These are phyloP conservation scores for Hibiscus trionum DNA, from an alignment of 345 rosid species.

Conservation along the genomic window DNA sequence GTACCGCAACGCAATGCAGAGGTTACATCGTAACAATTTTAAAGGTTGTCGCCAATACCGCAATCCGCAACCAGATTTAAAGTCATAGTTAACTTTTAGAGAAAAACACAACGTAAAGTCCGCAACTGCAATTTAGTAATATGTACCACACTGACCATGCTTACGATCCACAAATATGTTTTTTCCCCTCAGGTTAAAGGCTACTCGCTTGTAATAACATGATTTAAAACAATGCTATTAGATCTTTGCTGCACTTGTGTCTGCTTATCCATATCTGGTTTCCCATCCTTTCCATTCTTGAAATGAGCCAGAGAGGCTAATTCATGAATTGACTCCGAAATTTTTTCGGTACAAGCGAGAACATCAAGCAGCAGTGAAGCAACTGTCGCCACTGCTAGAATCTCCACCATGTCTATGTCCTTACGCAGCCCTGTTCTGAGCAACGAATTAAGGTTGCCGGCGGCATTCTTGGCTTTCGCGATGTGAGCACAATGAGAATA, in stretches of 20 bases:
- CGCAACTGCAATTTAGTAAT: no score
- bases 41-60: no score
- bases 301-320: conserved; percentile 48
- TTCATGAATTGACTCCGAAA: conserved; percentile 44
- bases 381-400: conserved; percentile 36
- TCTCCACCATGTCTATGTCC: conserved; percentile 29
- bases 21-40: no score
- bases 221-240: neutral
- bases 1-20: no score
- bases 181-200: neutral
- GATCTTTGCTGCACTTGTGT: neutral
- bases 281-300: conserved; percentile 13
- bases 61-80: no score
- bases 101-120: no score
- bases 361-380: conserved; percentile 49
- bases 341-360: conserved; percentile 36
- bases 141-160: conserved; percentile 56
- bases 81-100: no score
- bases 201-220: neutral
- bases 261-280: neutral
- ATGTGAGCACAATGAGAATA: conserved; percentile 32
- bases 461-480: conserved; percentile 30
- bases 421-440: conserved; percentile 40
- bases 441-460: conserved; percentile 31
- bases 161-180: neutral